Conservation (phyloP, 495 filamentous ascomycete genomes). For the Parathielavia appendiculata region DNA sequence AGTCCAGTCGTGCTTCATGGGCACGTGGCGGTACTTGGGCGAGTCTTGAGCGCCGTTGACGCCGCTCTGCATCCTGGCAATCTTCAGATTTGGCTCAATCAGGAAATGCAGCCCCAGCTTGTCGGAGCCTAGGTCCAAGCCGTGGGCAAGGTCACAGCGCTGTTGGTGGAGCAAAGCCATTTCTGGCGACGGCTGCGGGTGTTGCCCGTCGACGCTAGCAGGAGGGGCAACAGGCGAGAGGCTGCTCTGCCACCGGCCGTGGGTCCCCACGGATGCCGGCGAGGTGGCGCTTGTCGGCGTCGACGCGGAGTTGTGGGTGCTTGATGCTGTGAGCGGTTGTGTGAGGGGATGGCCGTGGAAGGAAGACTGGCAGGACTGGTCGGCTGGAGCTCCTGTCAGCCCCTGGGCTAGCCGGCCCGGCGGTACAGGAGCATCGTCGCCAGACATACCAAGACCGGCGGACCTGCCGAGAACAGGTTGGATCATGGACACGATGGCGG, state of each 20-base stretch:
- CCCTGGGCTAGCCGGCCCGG: not conserved
- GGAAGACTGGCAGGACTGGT: slow-evolving; percentile 13
- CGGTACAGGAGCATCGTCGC: not conserved
- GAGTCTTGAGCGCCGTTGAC: slow-evolving; percentile 38
- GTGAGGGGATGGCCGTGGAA: slow-evolving; percentile 9
- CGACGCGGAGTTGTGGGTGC: slow-evolving; percentile 27
- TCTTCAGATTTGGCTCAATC: slow-evolving; percentile 44
- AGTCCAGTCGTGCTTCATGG: slow-evolving; percentile 45
- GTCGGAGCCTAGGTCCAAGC: slow-evolving; percentile 54
- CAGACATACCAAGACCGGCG: slow-evolving; percentile 13
- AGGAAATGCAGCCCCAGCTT: slow-evolving; percentile 65
- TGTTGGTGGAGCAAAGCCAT: slow-evolving; percentile 43
- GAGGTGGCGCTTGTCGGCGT: slow-evolving; percentile 38
- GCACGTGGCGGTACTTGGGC: slow-evolving; percentile 32
- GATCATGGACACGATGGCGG: slow-evolving; percentile 56
- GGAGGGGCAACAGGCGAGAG: slow-evolving; percentile 21
- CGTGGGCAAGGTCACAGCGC: slow-evolving; percentile 50
- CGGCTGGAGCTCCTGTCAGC: slow-evolving; percentile 7
- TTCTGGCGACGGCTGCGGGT: slow-evolving; percentile 21
- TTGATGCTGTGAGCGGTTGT: slow-evolving; percentile 19
- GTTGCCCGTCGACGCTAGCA: slow-evolving; percentile 13
- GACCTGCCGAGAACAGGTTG: slow-evolving; percentile 49
- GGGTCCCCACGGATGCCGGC: slow-evolving; percentile 27
- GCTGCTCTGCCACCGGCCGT: slow-evolving; percentile 27
- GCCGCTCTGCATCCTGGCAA: slow-evolving; percentile 34